phyloP scores from a whole-genome alignment of 495 filamentous ascomycete genomes.

The Talaromyces wortmannii region DNA sequence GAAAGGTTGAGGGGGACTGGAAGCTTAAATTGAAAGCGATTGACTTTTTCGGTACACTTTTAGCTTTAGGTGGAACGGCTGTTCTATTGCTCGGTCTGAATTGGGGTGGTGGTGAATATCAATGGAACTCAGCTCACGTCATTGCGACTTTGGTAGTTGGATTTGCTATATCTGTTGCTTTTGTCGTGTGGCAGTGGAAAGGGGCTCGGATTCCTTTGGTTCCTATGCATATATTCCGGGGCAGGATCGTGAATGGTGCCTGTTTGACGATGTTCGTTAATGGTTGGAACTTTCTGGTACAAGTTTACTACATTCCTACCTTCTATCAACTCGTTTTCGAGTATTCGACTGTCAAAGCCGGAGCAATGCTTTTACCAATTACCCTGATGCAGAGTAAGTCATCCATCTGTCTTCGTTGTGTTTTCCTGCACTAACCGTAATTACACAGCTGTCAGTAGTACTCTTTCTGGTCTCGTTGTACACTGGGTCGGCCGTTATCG shows the following conservation, averaged over 20 bases:
- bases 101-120: slow-evolving; percentile 44
- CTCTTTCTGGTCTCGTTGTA: too few species aligned
- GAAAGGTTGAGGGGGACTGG: slow-evolving; percentile 27
- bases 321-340: slow-evolving; percentile 49
- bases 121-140: slow-evolving; percentile 43
- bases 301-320: slow-evolving; percentile 41
- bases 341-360: slow-evolving; percentile 36
- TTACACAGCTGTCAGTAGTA: too few species aligned
- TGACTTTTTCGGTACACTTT: slow-evolving; percentile 52
- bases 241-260: slow-evolving; percentile 35
- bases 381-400: too few species aligned
- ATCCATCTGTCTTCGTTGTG: too few species aligned
- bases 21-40: slow-evolving; percentile 39
- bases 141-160: slow-evolving; percentile 54
- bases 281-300: slow-evolving; percentile 41
- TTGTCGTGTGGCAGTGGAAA: slow-evolving; percentile 40
- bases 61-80: slow-evolving; percentile 46
- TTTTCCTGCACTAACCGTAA: too few species aligned
- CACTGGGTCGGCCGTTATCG: too few species aligned
- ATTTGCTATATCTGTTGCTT: slow-evolving; percentile 31
- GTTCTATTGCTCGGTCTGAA: slow-evolving; percentile 43
- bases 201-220: slow-evolving; percentile 42
- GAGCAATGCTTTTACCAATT: slow-evolving; percentile 40
- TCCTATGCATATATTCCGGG: slow-evolving; percentile 38
- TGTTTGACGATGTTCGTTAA: slow-evolving; percentile 39